Base-by-base conservation (phyloP, 805 yeast species). In the Metschnikowia baotianmanensis region DNA sequence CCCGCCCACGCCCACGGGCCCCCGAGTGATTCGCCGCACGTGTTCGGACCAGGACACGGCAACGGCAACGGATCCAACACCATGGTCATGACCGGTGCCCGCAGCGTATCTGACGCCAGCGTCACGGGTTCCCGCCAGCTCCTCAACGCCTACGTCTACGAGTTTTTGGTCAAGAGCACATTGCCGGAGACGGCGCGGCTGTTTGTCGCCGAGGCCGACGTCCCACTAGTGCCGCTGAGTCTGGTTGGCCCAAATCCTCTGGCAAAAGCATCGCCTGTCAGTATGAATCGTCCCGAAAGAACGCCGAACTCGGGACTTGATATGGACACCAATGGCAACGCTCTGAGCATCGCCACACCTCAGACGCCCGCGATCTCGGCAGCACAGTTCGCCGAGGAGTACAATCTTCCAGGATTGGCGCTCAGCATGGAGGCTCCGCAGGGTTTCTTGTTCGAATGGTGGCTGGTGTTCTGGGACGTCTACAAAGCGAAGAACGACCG, bases 391-490 rank as follows among this genome's bases (percentile, higher is more conserved):
- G 59, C 57, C 34, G 67, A 61, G 47, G 71, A 67, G 6, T 59
- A 65, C 41, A 76, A 72, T 36, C 57, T 79, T 7, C 79, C 83
- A 1, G 67, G 68, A 12, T 57, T 78, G 25, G 64, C 68, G 17
- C 71, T 82, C 55, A 68, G 80, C 9, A 77, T 85, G 74, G 93
- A 88, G 56, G 83, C 95, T 2, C 93, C 95, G 0, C 86, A 83
- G 52, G 93, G 96, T 6, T 89, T 87, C 55, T 65, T 89, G 18
- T 82, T 78, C 55, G 97, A 90, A 60, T 89, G 97, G 97, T 89
- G 96, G 96, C 88, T 81, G 68, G 80, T 90, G 13, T 90, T 89
- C 59, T 90, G 96, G 96, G 96, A 89, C 58, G 82, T 88, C 21
- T 86, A 83, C 62, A 85, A 85, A 55, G 95, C 95, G 3, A 74